Evolutionary conservation across 805 yeast species (phyloP), one percentile per base, ranked within the genome.

Genomic region (Isabelozyma heimii): DNA sequence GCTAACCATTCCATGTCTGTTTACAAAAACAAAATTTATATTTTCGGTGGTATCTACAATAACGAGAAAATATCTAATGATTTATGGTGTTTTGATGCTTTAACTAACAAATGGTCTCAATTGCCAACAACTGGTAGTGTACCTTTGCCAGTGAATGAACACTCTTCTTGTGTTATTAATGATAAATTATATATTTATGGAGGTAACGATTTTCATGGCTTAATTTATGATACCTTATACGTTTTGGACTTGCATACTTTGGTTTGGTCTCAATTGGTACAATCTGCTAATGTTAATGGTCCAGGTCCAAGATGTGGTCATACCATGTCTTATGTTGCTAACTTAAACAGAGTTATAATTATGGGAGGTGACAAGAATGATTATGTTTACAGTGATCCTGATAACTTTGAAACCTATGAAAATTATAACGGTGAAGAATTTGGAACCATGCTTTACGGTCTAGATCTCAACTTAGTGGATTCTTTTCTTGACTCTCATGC

Each of bases 271-370:
- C 81, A 81, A 48, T 77, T 88, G 57, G 10, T 14, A 8, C n/a
- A 33, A 8, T 66, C 70, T 64, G 78, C 66, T 56, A 77, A 63
- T 8, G 67, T 70, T 40, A 73, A 77, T 37, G 75, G 77, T 10
- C 96, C 97, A 1, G 88, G 91, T 42, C 83, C 94, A 12, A 81
- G 97, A 57, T 88, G 92, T 52, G 98, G 98, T 8, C 99, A 94
- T 67, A 83, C 96, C 7, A 72, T 92, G 69, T 84, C 97, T 1
- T 85, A 82, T 46, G 66, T 87, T 48, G 73, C 85, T 44, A 80
- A 76, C 24, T 81, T 81, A 52, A 82, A 89, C 59, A 88, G 85
- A 66, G 61, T 92, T 35, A 62, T 91, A 10, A 81, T 92, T 13
- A 85, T 95, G 88, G 99, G 99, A 41, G 98, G 99, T 50, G 96